phyloP scores from a whole-genome alignment of 352 stramenopile species.

The Phytopythium sindhum region DNA sequence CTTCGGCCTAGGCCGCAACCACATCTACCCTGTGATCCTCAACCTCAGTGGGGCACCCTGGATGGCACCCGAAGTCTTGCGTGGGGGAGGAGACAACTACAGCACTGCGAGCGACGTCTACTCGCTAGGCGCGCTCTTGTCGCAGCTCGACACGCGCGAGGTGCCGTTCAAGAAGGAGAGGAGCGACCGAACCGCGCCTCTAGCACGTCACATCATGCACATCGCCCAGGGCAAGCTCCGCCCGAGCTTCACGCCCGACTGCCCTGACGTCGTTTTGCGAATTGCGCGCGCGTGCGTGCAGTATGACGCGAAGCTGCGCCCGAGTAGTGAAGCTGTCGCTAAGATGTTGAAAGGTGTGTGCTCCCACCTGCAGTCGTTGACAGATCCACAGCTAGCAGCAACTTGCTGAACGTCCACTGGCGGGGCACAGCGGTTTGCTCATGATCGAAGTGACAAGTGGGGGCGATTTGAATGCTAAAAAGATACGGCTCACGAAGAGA shows the following conservation, averaged over 20 bases:
- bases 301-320: conserved; percentile 77
- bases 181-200: conserved; percentile 16
- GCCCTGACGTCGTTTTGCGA: conserved; percentile 47
- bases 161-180: conserved; percentile 86
- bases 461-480: too few relatives aligned
- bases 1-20: conserved; percentile 77
- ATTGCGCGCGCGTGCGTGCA: conserved; percentile 81
- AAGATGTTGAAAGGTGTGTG: conserved; percentile 77
- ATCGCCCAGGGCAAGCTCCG: conserved; percentile 74
- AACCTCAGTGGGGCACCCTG: conserved; percentile 80
- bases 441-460: too few relatives aligned
- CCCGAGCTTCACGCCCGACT: conserved; percentile 63
- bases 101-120: conserved; percentile 82
- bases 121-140: conserved; percentile 85
- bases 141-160: conserved; percentile 80
- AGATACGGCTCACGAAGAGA: too few relatives aligned
- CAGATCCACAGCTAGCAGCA: too few relatives aligned
- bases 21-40: conserved; percentile 79
- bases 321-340: conserved; percentile 57
- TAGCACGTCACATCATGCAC: conserved; percentile 32
- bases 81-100: conserved; percentile 67
- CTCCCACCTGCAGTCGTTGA: conserved; percentile 41
- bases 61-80: conserved; percentile 86
- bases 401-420: neutral
- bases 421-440: too few relatives aligned